Evolutionary conservation across 2,329 filamentous ascomycete genomes (phyloP).

Genomic region (Colletotrichum cereale): DNA sequence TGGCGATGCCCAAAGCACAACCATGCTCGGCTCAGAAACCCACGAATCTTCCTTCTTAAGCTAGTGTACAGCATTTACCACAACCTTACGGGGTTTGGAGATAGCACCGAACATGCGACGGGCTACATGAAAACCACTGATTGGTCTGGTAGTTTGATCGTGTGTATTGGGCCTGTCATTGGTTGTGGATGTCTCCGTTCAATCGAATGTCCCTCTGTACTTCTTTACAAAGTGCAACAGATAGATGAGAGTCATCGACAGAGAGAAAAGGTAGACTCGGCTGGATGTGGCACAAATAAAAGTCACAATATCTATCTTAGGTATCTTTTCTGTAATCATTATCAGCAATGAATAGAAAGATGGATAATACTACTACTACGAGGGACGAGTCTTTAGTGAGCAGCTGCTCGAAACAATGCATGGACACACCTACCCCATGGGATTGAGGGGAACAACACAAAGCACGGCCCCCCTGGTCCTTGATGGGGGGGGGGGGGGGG

Average conservation of each 20-base stretch:
- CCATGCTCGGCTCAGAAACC: not conserved
- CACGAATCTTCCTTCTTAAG: conserved; percentile 10
- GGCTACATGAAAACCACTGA: conserved; percentile 7
- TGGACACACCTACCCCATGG: conserved; percentile 23
- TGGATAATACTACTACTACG: not conserved
- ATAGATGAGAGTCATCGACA: too few relatives aligned
- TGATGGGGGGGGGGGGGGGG: conserved; percentile 8
- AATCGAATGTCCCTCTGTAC: not conserved
- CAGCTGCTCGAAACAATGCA: conserved; percentile 37
- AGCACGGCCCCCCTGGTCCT: conserved; percentile 26
- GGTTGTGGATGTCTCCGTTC: not conserved
- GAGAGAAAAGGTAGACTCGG: too few relatives aligned
- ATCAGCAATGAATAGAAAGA: not conserved
- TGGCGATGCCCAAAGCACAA: not conserved
- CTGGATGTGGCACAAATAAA: not conserved
- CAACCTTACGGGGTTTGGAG: conserved; percentile 3
- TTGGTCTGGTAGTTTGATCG: not conserved
- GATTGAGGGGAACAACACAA: conserved; percentile 32
- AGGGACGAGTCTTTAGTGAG: conserved; percentile 10
- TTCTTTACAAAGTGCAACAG: not conserved
- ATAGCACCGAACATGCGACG: conserved; percentile 33
- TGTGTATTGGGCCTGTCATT: not conserved
- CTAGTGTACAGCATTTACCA: not conserved
- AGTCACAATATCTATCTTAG: too few relatives aligned
- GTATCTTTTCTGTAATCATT: not conserved